Base-by-base conservation (phyloP, 192 early-diverging fungal genomes). In the Martensiomyces pterosporus region DNA sequence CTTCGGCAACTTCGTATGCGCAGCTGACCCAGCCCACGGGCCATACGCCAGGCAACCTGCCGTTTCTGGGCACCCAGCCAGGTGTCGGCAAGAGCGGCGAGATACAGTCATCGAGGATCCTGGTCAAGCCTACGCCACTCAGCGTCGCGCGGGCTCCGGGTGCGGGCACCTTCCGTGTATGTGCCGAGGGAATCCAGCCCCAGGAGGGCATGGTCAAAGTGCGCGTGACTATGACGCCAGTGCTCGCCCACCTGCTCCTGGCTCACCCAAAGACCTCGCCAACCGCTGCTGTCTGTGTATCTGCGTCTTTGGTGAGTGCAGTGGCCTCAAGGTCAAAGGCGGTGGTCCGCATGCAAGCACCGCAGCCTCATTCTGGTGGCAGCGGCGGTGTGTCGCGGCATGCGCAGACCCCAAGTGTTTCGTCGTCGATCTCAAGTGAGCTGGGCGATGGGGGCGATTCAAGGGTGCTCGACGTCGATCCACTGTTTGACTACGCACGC, bases 61-160 rank as follows among this genome's bases (percentile, higher is more conserved):
- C 69, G 15, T 60, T 65, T n/a, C 39, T 64, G 10, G 54, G 38
- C 12, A 19, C 44, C 4, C 4, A 13, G 17, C 2, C 18, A 4
- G 40, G 14, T 10, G 19, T 1, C 18, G 19, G 14, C 15, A 3
- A 24, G 16, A 19, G 38, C 29, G 36, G 2, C 4, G 12, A 22
- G 41, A 26, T 7, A 0, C 48, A 17, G 19, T 9, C 57, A 12
- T 43, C 67, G 34, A 61, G 69, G n/a, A 72, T 72, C 15, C 36
- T 72, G 36, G 50, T 58, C 17, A 38, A 43, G 37, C 37, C 61
- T 14, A 73, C 69, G 7, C 69, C 69, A n/a, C 43, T 73, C 3
- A 45, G 49, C 42, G 2, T 47, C 4, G 69, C 49, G n/a, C 62
- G 69, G 16, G 32, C 46, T 0, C 18, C 43, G 1, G 23, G 19